Conservation (phyloP, 768 basidiomycete genomes). For the Scleroderma citrinum region DNA sequence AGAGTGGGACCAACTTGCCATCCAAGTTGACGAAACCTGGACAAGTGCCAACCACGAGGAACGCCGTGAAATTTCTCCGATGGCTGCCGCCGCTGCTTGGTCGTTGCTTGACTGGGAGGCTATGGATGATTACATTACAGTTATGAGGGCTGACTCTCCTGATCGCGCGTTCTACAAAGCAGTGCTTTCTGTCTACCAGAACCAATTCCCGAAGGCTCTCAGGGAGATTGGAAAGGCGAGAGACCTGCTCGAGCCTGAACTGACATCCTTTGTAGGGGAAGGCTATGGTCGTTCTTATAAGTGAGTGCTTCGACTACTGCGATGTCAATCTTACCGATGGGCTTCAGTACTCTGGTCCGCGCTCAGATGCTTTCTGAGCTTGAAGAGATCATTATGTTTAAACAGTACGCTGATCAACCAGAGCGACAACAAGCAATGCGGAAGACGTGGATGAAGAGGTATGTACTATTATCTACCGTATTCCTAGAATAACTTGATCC, state of each 20-base stretch:
- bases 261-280: slow-evolving; percentile 89
- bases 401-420: slow-evolving; percentile 89
- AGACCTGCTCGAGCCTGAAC: slow-evolving; percentile 85
- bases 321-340: slow-evolving; percentile 11
- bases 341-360: slow-evolving; percentile 80
- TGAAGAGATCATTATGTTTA: slow-evolving; percentile 95
- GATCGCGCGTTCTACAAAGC: slow-evolving; percentile 96
- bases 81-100: slow-evolving; percentile 98
- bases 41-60: slow-evolving; percentile 74
- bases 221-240: slow-evolving; percentile 89
- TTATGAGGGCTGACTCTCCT: slow-evolving; percentile 89
- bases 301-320: slow-evolving; percentile 40
- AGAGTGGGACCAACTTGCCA: slow-evolving; percentile 91
- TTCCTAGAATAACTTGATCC: background rate
- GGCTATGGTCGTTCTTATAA: slow-evolving; percentile 97
- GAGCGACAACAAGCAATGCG: slow-evolving; percentile 87
- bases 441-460: slow-evolving; percentile 98
- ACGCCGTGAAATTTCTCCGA: slow-evolving; percentile 86
- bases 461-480: slow-evolving; percentile 6
- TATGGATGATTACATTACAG: slow-evolving; percentile 95
- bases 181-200: slow-evolving; percentile 92
- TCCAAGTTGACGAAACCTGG: slow-evolving; percentile 88
- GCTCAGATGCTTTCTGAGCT: slow-evolving; percentile 98
- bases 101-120: slow-evolving; percentile 94
- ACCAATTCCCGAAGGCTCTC: slow-evolving; percentile 89